These are phyloP conservation scores for Hericium coralloides DNA, from an alignment of 768 basidiomycete genomes.

Conservation along the genomic window DNA sequence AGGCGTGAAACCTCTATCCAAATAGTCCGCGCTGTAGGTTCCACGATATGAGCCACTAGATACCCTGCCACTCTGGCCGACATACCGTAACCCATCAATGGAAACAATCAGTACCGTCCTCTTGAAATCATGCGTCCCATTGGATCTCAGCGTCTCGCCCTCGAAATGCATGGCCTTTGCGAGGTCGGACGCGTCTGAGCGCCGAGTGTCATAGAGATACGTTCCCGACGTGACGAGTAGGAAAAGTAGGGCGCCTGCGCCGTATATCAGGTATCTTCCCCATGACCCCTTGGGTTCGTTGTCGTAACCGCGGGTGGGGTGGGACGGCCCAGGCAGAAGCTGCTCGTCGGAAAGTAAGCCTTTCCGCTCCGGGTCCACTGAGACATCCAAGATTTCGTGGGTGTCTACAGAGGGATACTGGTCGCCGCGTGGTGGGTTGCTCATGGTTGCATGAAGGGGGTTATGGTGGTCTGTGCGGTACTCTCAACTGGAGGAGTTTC, in stretches of 20 bases:
- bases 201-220: background rate
- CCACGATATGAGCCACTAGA: background rate
- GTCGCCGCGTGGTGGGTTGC: background rate
- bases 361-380: slow-evolving; percentile 12
- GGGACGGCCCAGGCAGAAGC: background rate
- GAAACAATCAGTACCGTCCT: slow-evolving; percentile 78
- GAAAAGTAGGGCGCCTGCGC: background rate
- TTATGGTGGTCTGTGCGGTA: background rate
- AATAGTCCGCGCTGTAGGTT: slow-evolving; percentile 63
- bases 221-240: background rate
- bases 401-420: background rate
- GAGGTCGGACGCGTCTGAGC: background rate
- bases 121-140: slow-evolving; percentile 79
- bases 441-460: background rate
- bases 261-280: background rate
- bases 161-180: slow-evolving; percentile 23
- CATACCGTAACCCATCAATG: slow-evolving; percentile 71
- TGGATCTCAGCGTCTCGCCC: slow-evolving; percentile 43
- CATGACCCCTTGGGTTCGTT: background rate
- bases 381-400: background rate
- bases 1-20: slow-evolving; percentile 79
- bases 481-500: too few relatives aligned
- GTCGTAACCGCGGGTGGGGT: background rate
- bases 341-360: slow-evolving; percentile 14
- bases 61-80: background rate